Base-by-base conservation (phyloP, 805 yeast species). In the Candida hungchunana region DNA sequence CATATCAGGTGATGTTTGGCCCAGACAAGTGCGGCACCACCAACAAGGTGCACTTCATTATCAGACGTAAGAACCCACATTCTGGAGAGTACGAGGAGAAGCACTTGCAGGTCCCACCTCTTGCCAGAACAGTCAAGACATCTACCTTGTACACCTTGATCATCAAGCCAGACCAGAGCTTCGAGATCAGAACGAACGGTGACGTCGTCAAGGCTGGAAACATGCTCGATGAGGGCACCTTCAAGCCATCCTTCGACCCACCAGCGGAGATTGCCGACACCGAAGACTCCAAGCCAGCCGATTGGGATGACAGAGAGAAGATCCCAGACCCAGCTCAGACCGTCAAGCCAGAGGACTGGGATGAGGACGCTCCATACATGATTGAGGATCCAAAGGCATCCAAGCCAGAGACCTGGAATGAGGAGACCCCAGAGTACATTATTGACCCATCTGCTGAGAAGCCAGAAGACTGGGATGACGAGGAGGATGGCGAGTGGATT, bases 1-100 rank as follows among this genome's bases (percentile, higher is more conserved):
- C 88, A 2, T 86, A 82, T 62, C 87, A 82, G 59, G 63, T 89
- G 45, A 82, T 89, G 90, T 89, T 89, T 64, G 97, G 97, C 15
- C 97, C 97, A 29, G 97, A 89, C 61, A 77, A 73, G 57, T 89
- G 97, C 63, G 95, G 95, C 3, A 55, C 77, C 35, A 72, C 81
- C 29, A 84, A 87, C 63, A 82, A 78, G 59, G 79, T 89, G 22
- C 95, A 84, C 53, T 75, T 88, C 47, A 83, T 87, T 37, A 51
- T 87, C 41, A 73, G 70, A 39, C 71, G 83, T 49, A 67, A 69
- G 49, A 71, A 74, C 56, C 79, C 77, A 29, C 42, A 51, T 18
- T 67, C 77, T 18, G 79, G 77, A 6, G 69, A 64, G 41, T 66
- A 68, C 41, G 83, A 79, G 55, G 88, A 85, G 60, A 81, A 84